These are phyloP conservation scores for Zymoseptoria brevis DNA, from an alignment of 2,329 filamentous ascomycete species.

Conservation along the genomic window DNA sequence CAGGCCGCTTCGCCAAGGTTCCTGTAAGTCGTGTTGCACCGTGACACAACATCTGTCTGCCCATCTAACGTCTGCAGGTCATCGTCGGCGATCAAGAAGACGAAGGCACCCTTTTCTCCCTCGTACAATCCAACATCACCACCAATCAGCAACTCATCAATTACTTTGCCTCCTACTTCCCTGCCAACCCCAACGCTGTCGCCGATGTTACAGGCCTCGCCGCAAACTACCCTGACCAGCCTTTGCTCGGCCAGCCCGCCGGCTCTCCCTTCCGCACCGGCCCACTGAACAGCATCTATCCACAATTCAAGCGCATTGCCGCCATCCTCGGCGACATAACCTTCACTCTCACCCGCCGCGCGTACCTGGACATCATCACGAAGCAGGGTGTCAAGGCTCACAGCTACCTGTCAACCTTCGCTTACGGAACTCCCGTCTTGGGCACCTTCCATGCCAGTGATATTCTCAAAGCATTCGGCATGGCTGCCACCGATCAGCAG, in stretches of 20 bases:
- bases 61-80: slow-evolving; percentile 24
- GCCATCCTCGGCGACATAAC: slow-evolving; percentile 65
- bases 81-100: slow-evolving; percentile 71
- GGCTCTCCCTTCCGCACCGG: slow-evolving; percentile 68
- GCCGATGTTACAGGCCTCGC: slow-evolving; percentile 48
- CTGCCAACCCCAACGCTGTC: slow-evolving; percentile 39
- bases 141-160: slow-evolving; percentile 50
- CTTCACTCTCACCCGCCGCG: slow-evolving; percentile 64
- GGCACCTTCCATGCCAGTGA: slow-evolving; percentile 67
- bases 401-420: slow-evolving; percentile 68
- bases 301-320: slow-evolving; percentile 67
- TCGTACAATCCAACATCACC: slow-evolving; percentile 62
- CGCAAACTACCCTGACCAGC: slow-evolving; percentile 51
- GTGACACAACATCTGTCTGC: background rate
- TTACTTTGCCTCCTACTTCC: slow-evolving; percentile 54
- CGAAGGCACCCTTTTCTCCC: slow-evolving; percentile 56
- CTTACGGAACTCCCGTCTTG: slow-evolving; percentile 61
- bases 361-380: slow-evolving; percentile 48
- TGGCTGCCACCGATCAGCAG: slow-evolving; percentile 31
- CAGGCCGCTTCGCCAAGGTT: slow-evolving; percentile 50
- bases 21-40: slow-evolving; percentile 31
- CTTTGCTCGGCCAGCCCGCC: slow-evolving; percentile 37
- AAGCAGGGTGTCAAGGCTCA: slow-evolving; percentile 52
- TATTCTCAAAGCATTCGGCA: slow-evolving; percentile 66
- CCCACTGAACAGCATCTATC: slow-evolving; percentile 60